Conservation (phyloP, 75 land plant species). For the Sequoiadendron giganteum region DNA sequence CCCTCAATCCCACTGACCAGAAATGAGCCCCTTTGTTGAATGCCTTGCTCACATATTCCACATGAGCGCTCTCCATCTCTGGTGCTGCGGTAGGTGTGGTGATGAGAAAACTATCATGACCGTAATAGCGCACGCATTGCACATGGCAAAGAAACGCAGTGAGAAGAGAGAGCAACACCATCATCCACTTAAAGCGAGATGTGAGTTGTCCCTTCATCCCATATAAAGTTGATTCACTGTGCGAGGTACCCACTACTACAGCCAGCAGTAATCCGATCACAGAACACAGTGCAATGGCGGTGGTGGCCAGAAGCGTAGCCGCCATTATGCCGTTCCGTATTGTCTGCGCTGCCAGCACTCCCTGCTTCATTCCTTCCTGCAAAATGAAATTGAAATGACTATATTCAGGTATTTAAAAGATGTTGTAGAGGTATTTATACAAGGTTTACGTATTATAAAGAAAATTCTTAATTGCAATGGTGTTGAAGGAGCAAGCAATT, state of each 20-base stretch:
- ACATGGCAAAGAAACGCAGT: conserved; percentile 28
- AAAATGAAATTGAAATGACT: not conserved
- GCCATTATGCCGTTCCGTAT: conserved; percentile 44
- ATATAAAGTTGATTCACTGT: not conserved
- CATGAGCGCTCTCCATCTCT: not conserved
- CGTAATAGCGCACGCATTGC: conserved; percentile 32
- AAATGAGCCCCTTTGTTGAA: not conserved
- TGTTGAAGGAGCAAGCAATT: too few species aligned
- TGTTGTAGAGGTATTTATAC: too few species aligned
- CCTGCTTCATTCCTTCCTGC: conserved; percentile 44
- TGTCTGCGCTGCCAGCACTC: conserved; percentile 41
- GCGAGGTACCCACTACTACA: not conserved
- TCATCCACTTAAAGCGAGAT: conserved; percentile 21
- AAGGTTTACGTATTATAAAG: too few species aligned
- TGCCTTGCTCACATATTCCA: not conserved
- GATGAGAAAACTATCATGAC: conserved; percentile 42
- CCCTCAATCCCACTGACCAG: not conserved
- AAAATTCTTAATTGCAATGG: too few species aligned
- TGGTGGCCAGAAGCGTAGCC: conserved; percentile 41
- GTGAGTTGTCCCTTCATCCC: not conserved
- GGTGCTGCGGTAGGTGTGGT: not conserved
- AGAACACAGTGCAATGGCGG: conserved; percentile 31
- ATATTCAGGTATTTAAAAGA: too few species aligned
- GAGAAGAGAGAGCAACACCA: conserved; percentile 29
- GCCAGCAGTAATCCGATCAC: conserved; percentile 18